Base-by-base conservation (phyloP, 495 filamentous ascomycete species). In the Daldinia childiae region DNA sequence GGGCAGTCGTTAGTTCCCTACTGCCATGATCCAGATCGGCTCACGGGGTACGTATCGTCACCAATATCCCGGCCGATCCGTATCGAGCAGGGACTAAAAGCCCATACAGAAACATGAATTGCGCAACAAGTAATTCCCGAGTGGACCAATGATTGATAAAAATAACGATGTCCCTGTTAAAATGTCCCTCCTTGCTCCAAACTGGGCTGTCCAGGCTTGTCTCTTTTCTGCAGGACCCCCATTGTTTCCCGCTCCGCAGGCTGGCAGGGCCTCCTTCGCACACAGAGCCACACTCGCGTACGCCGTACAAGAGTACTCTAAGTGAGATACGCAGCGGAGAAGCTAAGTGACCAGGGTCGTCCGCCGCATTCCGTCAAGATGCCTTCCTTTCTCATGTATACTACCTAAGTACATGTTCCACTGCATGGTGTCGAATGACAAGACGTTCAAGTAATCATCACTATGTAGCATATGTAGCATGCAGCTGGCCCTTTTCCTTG, bases 71-170 rank as follows among this genome's bases (percentile, higher is more conserved):
- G 50, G 62, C 71, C 29, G 67, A 71, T 74, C 63, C 64, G 64
- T 59, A 68, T 64, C 59, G 41, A 58, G 59, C 66, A 60, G 58
- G 66, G 62, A 65, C 61, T 55, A 39, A 43, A 61, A 29, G 36
- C 41, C 41, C 51, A 29, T 36, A 50, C 29, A 54, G 57, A 55
- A 38, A 19, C 43, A 68, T 68, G 71, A 69, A 62, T 62, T 69
- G 71, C 63, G 61, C 66, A 59, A 63, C 4, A 21, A 64, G 67
- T 71, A 74, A 70, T 70, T 71, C 71, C 54, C 41, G 36, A 58
- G 62, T 61, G 62, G 67, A 68, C 71, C 71, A 74, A 74, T 74
- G 58, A 48, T 50, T 60, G 66, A 74, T 71, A 74, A 71, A 74
- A 74, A 74, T 71, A 71, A 70, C 71, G 51, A 43, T 27, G 50